A percentile compares a stretch with the other conserved stretches of the same genome.
phyloP scores from a whole-genome alignment of 2,329 filamentous ascomycete species.

The Penicillium sp. region DNA sequence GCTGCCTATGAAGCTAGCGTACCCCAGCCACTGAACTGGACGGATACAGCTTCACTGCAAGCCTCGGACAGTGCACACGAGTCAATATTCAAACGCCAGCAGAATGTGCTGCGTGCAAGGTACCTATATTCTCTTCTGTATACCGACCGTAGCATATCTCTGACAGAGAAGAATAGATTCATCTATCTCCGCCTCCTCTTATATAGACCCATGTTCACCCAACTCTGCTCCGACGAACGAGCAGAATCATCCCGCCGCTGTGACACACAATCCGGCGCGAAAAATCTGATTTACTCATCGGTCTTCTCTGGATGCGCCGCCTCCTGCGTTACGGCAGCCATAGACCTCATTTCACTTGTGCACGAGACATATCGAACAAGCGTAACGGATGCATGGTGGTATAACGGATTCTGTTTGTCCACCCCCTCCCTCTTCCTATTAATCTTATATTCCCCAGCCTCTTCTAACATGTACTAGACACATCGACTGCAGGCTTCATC shows the following conservation, averaged over 20 bases:
- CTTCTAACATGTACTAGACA: constrained; percentile 19
- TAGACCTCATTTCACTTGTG: constrained; percentile 32
- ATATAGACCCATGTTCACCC: constrained; percentile 36
- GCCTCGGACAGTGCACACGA: constrained; percentile 1
- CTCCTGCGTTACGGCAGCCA: constrained; percentile 31
- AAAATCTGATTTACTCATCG: constrained; percentile 25
- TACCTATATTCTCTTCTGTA: constrained; percentile 3
- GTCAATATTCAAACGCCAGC: constrained; percentile 24
- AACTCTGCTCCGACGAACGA: constrained; percentile 29
- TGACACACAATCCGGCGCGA: constrained; percentile 10
- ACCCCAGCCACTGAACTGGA: constrained; percentile 28
- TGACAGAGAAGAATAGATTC: constrained; percentile 20
- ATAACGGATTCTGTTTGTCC: constrained; percentile 39
- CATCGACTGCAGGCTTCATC: constrained; percentile 32
- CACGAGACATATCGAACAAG: constrained; percentile 29
- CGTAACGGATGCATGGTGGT: constrained; percentile 37
- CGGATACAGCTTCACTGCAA: constrained; percentile 1
- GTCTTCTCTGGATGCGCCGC: constrained; percentile 31
- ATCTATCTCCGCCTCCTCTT: constrained; percentile 34
- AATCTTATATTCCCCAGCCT: background rate
- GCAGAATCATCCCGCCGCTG: constrained; percentile 4
- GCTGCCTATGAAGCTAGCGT: constrained; percentile 24
- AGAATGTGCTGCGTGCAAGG: constrained; percentile 32
- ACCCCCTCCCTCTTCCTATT: too few species aligned
- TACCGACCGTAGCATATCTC: background rate